Conservation (phyloP, 129 eudicot genomes). For the Saussurea involucrata region DNA sequence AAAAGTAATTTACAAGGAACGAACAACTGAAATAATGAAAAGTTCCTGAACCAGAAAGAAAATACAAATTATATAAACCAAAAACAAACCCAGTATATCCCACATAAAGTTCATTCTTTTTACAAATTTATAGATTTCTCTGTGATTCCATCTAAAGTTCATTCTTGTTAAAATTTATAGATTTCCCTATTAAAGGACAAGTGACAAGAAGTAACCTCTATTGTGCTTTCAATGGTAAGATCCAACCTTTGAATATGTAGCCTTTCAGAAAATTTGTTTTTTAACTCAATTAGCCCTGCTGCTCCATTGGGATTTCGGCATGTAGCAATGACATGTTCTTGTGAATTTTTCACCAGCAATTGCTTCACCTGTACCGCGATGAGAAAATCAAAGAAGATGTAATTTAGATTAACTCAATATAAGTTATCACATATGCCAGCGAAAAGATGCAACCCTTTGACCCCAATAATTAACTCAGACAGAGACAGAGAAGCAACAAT, state of each 20-base stretch:
- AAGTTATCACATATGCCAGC: not conserved
- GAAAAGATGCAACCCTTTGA: not conserved
- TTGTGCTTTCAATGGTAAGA: constrained; percentile 78
- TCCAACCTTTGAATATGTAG: constrained; percentile 71
- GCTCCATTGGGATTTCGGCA: constrained; percentile 80
- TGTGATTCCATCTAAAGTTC: not conserved
- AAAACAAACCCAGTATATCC: not conserved
- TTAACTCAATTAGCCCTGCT: constrained; percentile 64
- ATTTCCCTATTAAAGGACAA: constrained; percentile 1
- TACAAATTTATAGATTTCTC: not conserved
- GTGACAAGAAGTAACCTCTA: constrained; percentile 55
- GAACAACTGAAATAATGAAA: not conserved
- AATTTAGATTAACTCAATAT: not conserved
- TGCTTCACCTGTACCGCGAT: constrained; percentile 62
- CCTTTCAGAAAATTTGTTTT: constrained; percentile 58
- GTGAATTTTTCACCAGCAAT: constrained; percentile 56
- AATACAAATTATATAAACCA: not conserved
- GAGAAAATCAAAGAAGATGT: not conserved
- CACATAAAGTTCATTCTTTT: not conserved
- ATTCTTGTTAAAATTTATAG: not conserved
- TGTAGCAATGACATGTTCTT: constrained; percentile 77
- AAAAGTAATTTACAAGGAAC: not conserved
- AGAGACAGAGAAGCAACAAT: not conserved
- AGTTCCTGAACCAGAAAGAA: not conserved
- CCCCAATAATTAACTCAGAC: not conserved